phyloP scores from a whole-genome alignment of 2,329 filamentous ascomycete genomes.

The Pleoardoris graminearum region DNA sequence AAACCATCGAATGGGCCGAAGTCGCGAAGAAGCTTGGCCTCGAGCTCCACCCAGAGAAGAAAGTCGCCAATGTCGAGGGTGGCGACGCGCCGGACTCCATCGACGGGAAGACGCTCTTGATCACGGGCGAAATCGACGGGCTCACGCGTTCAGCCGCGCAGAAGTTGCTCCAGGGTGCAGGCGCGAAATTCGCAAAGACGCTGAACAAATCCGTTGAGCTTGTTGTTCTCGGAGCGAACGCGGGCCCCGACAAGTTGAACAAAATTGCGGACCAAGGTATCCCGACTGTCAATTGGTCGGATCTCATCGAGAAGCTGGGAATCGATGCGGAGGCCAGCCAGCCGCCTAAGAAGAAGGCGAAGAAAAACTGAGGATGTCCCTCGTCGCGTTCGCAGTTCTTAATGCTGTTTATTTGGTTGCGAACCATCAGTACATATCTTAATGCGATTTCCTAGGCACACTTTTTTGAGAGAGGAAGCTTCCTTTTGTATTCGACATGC shows the following conservation, averaged over 20 bases:
- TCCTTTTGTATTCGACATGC: not conserved
- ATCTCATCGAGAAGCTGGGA: conserved; percentile 47
- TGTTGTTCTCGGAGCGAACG: conserved; percentile 21
- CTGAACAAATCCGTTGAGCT: conserved; percentile 26
- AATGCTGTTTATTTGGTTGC: not conserved
- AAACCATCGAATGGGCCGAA: conserved; percentile 23
- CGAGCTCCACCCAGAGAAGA: conserved; percentile 19
- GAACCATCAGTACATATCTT: not conserved
- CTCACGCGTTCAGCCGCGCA: conserved; percentile 20
- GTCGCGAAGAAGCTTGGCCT: conserved; percentile 47
- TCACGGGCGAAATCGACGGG: conserved; percentile 48
- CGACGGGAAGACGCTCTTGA: conserved; percentile 30
- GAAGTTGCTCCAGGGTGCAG: conserved; percentile 19
- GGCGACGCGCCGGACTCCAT: conserved; percentile 23
- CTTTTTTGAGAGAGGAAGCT: not conserved
- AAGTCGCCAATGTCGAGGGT: conserved; percentile 17
- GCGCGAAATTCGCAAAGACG: conserved; percentile 22
- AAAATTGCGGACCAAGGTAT: conserved; percentile 19
- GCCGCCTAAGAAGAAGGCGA: conserved; percentile 37
- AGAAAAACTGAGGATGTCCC: conserved; percentile 22
- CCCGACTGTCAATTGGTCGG: conserved; percentile 20
- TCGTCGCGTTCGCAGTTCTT: not conserved
- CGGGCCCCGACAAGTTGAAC: conserved; percentile 19
- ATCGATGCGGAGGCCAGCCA: conserved; percentile 20
- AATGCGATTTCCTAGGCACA: no score